Evolutionary conservation across 2,329 filamentous ascomycete genomes (phyloP).

Genomic region (Scolecobasidium constrictum): DNA sequence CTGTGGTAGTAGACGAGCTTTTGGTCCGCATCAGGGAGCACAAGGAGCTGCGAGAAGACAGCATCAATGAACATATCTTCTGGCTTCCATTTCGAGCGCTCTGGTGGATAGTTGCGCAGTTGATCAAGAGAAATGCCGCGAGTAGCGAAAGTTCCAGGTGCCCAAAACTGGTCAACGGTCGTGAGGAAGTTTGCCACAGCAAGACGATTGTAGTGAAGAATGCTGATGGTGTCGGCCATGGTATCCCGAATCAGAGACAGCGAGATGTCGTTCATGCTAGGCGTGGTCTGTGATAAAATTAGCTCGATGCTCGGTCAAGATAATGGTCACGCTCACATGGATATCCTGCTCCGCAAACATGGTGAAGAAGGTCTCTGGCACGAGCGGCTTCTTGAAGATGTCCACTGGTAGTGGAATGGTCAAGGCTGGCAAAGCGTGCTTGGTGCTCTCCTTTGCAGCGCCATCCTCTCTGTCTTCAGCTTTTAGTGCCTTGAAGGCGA

Average conservation of each 20-base stretch:
- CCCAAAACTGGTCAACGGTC: conserved; percentile 90
- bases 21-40: conserved; percentile 76
- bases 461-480: conserved; percentile 48
- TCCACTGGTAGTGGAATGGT: conserved; percentile 64
- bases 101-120: conserved; percentile 54
- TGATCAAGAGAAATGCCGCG: conserved; percentile 88
- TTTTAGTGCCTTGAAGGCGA: conserved; percentile 20
- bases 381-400: conserved; percentile 64
- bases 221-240: conserved; percentile 85
- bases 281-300: conserved; percentile 52
- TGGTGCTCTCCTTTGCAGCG: conserved; percentile 54
- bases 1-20: conserved; percentile 96
- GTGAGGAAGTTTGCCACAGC: conserved; percentile 80
- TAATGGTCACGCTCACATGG: conserved; percentile 30
- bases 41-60: conserved; percentile 89
- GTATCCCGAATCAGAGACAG: conserved; percentile 76
- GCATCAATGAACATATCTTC: conserved; percentile 97
- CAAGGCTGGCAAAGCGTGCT: conserved; percentile 69
- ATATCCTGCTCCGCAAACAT: conserved; percentile 82
- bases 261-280: conserved; percentile 62
- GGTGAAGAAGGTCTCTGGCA: conserved; percentile 89
- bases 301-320: background rate
- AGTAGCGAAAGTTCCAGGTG: conserved; percentile 82
- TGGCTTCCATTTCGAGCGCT: conserved; percentile 83
- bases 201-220: conserved; percentile 85